These are phyloP conservation scores for Boehmeria nivea DNA, from an alignment of 306 rosid species.

Conservation along the genomic window DNA sequence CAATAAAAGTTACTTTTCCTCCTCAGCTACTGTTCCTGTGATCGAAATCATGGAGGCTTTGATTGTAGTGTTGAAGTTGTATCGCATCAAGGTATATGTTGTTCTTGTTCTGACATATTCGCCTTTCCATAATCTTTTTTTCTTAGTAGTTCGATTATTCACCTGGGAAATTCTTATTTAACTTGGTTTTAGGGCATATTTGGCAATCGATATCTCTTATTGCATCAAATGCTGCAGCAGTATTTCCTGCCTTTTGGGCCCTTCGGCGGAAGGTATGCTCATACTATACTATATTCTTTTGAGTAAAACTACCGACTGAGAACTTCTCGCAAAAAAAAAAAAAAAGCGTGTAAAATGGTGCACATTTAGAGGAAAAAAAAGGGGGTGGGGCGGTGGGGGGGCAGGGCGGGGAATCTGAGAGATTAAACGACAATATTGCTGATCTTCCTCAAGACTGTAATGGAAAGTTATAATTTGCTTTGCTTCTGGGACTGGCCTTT, in stretches of 20 bases:
- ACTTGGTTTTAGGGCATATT: slow-evolving; percentile 49
- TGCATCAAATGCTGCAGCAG: slow-evolving; percentile 80
- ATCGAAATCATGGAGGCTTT: slow-evolving; percentile 92
- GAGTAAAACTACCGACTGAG: slow-evolving; percentile 1
- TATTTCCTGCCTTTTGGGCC: slow-evolving; percentile 88
- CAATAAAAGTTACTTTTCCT: slow-evolving; percentile 16
- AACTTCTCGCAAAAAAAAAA: slow-evolving; percentile 3
- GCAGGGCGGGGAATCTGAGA: no score
- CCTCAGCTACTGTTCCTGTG: slow-evolving; percentile 85
- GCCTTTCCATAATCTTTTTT: not conserved
- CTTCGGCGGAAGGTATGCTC: slow-evolving; percentile 71
- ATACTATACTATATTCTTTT: slow-evolving; percentile 1
- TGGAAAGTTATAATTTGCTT: not conserved
- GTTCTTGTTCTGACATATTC: slow-evolving; percentile 14
- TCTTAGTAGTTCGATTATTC: not conserved
- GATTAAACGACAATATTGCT: not conserved
- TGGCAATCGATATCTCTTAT: slow-evolving; percentile 77
- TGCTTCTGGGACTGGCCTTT: not conserved
- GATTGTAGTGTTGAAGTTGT: slow-evolving; percentile 87
- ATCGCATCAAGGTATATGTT: slow-evolving; percentile 59
- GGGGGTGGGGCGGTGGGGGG: no score
- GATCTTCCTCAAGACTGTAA: not conserved
- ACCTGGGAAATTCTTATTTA: not conserved
- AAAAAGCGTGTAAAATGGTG: not conserved
- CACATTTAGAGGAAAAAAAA: no score